These are phyloP conservation scores for Acacia melanoxylon DNA, from an alignment of 306 rosid species.

Conservation along the genomic window DNA sequence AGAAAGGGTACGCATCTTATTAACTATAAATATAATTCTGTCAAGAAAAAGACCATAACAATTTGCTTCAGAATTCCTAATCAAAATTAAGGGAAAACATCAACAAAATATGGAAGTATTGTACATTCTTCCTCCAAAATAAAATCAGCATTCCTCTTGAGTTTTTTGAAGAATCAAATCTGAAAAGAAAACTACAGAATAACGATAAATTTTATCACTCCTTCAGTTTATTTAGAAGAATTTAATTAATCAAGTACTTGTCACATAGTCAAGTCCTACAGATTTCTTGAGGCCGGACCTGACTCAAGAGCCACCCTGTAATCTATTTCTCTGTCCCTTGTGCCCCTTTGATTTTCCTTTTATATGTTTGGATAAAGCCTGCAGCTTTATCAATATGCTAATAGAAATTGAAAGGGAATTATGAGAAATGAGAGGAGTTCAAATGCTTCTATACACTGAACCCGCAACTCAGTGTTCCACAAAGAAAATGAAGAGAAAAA, in stretches of 20 bases:
- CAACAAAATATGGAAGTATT: background rate
- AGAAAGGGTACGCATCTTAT: slow-evolving; percentile 1
- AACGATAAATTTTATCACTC: background rate
- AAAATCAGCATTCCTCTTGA: background rate
- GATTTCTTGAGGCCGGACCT: no score
- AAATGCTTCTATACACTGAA: background rate
- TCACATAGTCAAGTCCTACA: background rate
- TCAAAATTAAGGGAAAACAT: slow-evolving; percentile 1
- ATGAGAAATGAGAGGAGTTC: background rate
- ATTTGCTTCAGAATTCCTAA: slow-evolving; percentile 12
- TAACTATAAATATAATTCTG: background rate
- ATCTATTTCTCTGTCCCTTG: no score
- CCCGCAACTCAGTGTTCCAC: background rate
- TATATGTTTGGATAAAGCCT: no score
- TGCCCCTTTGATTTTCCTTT: no score
- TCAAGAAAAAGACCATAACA: slow-evolving; percentile 15
- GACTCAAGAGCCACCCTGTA: no score
- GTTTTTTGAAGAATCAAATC: slow-evolving; percentile 9
- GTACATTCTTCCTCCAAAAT: slow-evolving; percentile 19
- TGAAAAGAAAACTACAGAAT: background rate
- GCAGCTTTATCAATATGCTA: no score
- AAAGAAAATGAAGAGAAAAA: background rate
- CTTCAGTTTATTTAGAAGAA: background rate
- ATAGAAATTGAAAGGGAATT: background rate
- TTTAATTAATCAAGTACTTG: background rate